Conservation (phyloP, 2,329 filamentous ascomycete species). For the Penicillium sp. region DNA sequence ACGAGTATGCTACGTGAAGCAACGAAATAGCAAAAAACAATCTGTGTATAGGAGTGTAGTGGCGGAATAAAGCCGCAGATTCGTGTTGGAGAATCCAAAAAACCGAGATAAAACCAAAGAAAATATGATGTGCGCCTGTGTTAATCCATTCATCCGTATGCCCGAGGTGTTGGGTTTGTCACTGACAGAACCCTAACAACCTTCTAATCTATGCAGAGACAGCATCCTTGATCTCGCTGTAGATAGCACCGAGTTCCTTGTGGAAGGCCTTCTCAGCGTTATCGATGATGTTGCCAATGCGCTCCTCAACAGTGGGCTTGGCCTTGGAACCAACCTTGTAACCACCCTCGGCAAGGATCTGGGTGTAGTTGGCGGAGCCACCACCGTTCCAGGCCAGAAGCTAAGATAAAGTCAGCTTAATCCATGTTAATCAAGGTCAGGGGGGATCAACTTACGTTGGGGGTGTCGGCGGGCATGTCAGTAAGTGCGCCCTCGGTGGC, state of each 20-base stretch:
- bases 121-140: slow-evolving; percentile 30
- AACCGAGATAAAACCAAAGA: slow-evolving; percentile 17
- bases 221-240: slow-evolving; percentile 44
- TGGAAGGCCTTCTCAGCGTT: slow-evolving; percentile 48
- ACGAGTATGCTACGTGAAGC: slow-evolving; percentile 30
- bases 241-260: slow-evolving; percentile 48
- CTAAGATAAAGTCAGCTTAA: slow-evolving; percentile 36
- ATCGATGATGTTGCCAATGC: slow-evolving; percentile 44
- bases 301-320: slow-evolving; percentile 29
- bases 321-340: slow-evolving; percentile 54
- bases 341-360: slow-evolving; percentile 72
- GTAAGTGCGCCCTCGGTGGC: slow-evolving; percentile 74
- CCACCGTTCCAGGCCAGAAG: slow-evolving; percentile 98
- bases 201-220: slow-evolving; percentile 45
- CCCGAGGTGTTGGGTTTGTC: slow-evolving; percentile 18
- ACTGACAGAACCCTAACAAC: slow-evolving; percentile 19
- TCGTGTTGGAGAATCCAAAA: slow-evolving; percentile 15
- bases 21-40: slow-evolving; percentile 20
- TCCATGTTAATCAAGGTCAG: neutral
- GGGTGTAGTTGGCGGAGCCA: slow-evolving; percentile 84
- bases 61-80: slow-evolving; percentile 21
- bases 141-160: slow-evolving; percentile 29
- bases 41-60: slow-evolving; percentile 19
- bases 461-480: slow-evolving; percentile 81
- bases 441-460: slow-evolving; percentile 60